These are phyloP conservation scores for Naganishia sp. DNA, from an alignment of 1,284 basidiomycete species.

Conservation along the genomic window DNA sequence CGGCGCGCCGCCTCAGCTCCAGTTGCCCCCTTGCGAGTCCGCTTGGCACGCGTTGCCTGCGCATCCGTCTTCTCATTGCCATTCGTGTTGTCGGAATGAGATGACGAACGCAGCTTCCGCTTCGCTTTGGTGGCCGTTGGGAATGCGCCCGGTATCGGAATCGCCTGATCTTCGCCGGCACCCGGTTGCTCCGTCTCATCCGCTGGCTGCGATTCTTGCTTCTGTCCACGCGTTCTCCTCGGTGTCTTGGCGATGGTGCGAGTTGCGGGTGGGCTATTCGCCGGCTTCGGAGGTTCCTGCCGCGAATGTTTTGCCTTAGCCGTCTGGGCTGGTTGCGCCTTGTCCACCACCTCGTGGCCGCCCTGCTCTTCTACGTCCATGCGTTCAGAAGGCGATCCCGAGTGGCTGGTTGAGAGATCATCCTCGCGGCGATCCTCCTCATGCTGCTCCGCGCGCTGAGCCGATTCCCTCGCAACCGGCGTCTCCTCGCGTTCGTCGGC, in stretches of 20 bases:
- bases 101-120: slow-evolving; percentile 14
- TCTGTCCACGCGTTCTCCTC: slow-evolving; percentile 10
- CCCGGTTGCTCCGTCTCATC: neutral
- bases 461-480: slow-evolving; percentile 3
- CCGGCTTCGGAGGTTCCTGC: neutral
- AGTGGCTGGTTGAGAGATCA: neutral
- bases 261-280: slow-evolving; percentile 1
- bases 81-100: neutral
- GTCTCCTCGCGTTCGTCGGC: slow-evolving; percentile 9
- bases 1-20: slow-evolving; percentile 8
- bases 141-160: slow-evolving; percentile 17
- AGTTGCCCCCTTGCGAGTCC: slow-evolving; percentile 4
- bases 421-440: neutral
- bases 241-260: slow-evolving; percentile 11
- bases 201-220: slow-evolving; percentile 7
- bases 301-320: slow-evolving; percentile 1
- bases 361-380: slow-evolving; percentile 4
- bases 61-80: neutral
- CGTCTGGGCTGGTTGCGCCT: slow-evolving; percentile 6
- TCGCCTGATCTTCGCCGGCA: neutral
- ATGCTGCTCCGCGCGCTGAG: neutral
- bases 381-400: neutral
- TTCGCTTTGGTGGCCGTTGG: slow-evolving; percentile 2
- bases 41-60: slow-evolving; percentile 13
- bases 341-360: no score